Base-by-base conservation (phyloP, 768 basidiomycete species). In the Hebeloma cylindrosporum region DNA sequence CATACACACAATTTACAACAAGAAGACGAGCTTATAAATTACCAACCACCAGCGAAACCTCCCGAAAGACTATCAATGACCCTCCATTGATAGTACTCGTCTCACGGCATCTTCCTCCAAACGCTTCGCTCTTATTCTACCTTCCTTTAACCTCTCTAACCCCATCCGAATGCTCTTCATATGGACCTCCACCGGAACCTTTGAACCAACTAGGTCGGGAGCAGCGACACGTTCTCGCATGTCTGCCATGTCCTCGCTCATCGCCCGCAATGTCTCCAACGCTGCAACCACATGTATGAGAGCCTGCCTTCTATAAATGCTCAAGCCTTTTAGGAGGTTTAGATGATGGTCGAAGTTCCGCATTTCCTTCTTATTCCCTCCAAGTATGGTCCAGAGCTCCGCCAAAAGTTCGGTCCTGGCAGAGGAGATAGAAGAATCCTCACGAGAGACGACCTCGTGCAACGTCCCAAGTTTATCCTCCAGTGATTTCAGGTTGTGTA, bases 161-260 rank as follows among this genome's bases (percentile, higher is more conserved):
- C 88, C 86, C 27, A 56, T 69, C 58, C 67, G 67, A 52, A 91
- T 87, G 47, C 82, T 87, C 66, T 77, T 77, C 63, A 90, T 80
- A 53, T 90, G 87, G 16, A 89, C 86, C 46, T 84, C 81, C 3
- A 84, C 67, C 3, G 87, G 84, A 11, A 88, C 70, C 30, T 65
- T 67, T n/a, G 76, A 63, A 4, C 78, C 80, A 8, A 77, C 60
- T 4, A 90, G 62, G 38, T 80, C 79, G 1, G 88, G 87, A 23
- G 79, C 75, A 3, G 85, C 76, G 1, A 87, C 84, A 13, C 83
- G 70, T 57, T 87, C 83, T 48, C 88, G 71, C 48, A 91, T 64
- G 32, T 87, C 85, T 58, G 87, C 85, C 72, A 90, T 80, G 50
- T 89, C 86, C 26, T 77, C 80, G 51, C 77, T 78, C 80, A 89